Evolutionary conservation across 192 early-diverging fungal species (phyloP), one percentile per base, ranked within the genome.

Genomic region (Rhizophagus clarus): DNA sequence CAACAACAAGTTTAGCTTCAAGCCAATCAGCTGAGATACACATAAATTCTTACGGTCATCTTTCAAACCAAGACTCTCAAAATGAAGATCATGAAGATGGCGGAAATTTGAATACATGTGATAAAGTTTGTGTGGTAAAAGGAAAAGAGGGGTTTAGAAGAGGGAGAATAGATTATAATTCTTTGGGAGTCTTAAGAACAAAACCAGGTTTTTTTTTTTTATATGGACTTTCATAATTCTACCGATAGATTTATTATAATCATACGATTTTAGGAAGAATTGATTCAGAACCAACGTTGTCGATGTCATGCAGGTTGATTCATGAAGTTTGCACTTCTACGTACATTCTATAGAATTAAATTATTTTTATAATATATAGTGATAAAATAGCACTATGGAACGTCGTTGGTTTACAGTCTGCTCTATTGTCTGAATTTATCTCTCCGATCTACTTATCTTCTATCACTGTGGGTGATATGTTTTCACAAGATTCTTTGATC

Each of bases 321-420:
- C 29, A 29, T 31, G 15, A 56, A 56, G 17, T 56, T 56, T 56
- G 4, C 9, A 56, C 17, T 6, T 56, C 49, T 56, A 22, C 12
- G 9, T 56, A 37, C 20, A 56, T 83, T 28, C 12, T 20, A 45
- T 12, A 45, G 10, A 45, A 10, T 71, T 61, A 15, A 68, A 17
- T 45, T 81, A 77, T 49, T 61, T 68, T 31, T 62, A 8, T 31
- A 42, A 32, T 14, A 29, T 34, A 85, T 81, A 96, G 94, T 81
- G 97, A 98, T 86, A 98, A 98, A 83, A 89, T 98, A 17, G 94
- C 95, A 0, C 90, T 89, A 40, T 98, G 97, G 97, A 93, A 89
- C 72, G 88, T 93, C 24, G 80, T 97, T 31, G 96, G 96, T 3
- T 80, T 97, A 2, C 89, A 90, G 61, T 95, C 95, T 0, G 88